phyloP scores from a whole-genome alignment of 73 alveolate species.

The Tetrahymena malaccensis region DNA sequence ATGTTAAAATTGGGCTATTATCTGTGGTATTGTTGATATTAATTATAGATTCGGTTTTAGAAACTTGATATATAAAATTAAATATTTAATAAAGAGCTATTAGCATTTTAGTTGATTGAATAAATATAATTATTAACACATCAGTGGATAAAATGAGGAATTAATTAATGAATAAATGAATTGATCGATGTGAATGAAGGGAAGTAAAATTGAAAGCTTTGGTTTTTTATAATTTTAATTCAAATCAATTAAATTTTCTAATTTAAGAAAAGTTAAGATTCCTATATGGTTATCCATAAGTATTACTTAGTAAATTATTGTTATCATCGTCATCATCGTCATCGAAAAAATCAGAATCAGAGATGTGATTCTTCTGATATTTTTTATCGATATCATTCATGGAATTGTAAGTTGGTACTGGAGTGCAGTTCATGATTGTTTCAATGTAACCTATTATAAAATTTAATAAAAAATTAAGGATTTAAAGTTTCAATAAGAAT shows the following conservation, averaged over 20 bases:
- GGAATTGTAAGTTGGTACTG: neutral
- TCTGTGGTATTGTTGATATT: neutral
- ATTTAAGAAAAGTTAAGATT: neutral
- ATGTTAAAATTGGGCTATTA: too few species aligned
- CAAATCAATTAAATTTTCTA: neutral
- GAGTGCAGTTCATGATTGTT: neutral
- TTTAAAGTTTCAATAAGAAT: too few species aligned
- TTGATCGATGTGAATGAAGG: neutral
- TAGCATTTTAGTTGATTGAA: neutral
- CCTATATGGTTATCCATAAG: neutral
- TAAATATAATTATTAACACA: neutral
- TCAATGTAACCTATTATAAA: neutral
- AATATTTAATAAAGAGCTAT: neutral
- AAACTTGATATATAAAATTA: neutral
- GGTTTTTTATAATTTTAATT: neutral
- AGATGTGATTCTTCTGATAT: neutral
- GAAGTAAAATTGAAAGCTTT: neutral
- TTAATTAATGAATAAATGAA: too few species aligned
- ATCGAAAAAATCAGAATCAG: neutral
- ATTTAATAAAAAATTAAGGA: neutral
- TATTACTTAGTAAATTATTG: neutral
- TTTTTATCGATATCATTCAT: neutral
- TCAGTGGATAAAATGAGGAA: neutral
- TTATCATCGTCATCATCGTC: neutral
- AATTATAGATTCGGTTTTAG: neutral